phyloP scores from a whole-genome alignment of 202 grass and related monocot species.

The Panicum hallii region DNA sequence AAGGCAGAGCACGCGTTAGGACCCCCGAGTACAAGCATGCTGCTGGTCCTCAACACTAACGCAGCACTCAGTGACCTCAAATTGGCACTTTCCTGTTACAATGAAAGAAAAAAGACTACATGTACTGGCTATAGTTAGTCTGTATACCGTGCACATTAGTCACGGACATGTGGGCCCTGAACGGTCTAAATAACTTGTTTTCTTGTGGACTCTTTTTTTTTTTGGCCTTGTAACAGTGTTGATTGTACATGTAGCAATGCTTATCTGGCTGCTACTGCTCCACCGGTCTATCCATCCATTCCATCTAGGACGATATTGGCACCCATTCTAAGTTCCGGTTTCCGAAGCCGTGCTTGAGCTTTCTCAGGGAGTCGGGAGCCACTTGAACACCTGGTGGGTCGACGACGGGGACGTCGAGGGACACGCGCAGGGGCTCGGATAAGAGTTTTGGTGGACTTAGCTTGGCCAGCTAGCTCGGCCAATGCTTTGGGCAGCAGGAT shows the following conservation, averaged over 20 bases:
- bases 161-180: not conserved
- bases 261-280: not conserved
- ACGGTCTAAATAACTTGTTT: not conserved
- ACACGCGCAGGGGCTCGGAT: not conserved
- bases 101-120: not conserved
- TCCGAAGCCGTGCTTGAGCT: not conserved
- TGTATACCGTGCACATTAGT: not conserved
- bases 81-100: not conserved
- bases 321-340: not conserved
- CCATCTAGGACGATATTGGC: not conserved
- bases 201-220: not conserved
- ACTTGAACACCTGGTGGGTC: conserved; percentile 6
- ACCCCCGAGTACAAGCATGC: conserved; percentile 36
- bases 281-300: not conserved
- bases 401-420: not conserved
- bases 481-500: not conserved
- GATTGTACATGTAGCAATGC: not conserved
- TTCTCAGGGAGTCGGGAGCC: not conserved
- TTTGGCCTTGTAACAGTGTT: too few relatives aligned
- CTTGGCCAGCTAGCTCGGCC: not conserved
- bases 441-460: not conserved
- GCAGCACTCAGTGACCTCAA: not conserved
- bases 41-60: not conserved
- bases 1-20: conserved; percentile 44
- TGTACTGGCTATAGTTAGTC: not conserved